Base-by-base conservation (phyloP, 371 early-diverging fungal genomes). In the Rhizopus delemar region DNA sequence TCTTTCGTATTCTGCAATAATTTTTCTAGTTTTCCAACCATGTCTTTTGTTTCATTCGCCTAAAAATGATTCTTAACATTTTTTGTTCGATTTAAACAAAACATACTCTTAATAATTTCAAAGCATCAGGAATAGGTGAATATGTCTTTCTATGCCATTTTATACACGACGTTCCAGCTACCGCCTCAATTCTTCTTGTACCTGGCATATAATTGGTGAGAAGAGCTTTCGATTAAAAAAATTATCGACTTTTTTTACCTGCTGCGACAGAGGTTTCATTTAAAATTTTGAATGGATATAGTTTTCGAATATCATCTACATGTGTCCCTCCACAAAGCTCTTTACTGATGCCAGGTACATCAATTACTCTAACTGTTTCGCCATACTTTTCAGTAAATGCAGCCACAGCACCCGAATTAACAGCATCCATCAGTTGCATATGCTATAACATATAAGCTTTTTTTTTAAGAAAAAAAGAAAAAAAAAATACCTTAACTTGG, bases 311-410 rank as follows among this genome's bases (percentile, higher is more conserved):
- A 43, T 84, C 66, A 15, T 75, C 74, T 32, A 90, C 83, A 68
- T 92, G 92, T 0, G 92, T 92, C 29, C 92, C 92, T 58, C 87
- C 85, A 62, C 92, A 92, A 13, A 90, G 63, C 56, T 92, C 92
- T 66, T 73, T 78, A 8, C 89, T 89, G 8, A 86, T 66, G 11
- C 78, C 78, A 5, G 85, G 80, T 65, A 80, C 77, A 54, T 82
- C 78, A 51, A 86, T 72, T 3, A 85, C 81, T 28, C 90, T 84
- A 5, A 91, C 91, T 8, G 70, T 63, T 0, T 85, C 85, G 7
- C 75, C 74, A 60, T 91, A 90, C 51, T 87, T 88, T 66, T 91
- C 91, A 8, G 86, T 75, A 60, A 88, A 88, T 3, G 83, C 72
- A 2, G 88, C 88, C 41, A 86, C 69, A 16, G 91, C 90, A 3